Percentiles rank a stretch among this genome's conserved stretches.
Evolutionary conservation across 352 stramenopile genomes (phyloP).

Genomic region (Pythium insidiosum): DNA sequence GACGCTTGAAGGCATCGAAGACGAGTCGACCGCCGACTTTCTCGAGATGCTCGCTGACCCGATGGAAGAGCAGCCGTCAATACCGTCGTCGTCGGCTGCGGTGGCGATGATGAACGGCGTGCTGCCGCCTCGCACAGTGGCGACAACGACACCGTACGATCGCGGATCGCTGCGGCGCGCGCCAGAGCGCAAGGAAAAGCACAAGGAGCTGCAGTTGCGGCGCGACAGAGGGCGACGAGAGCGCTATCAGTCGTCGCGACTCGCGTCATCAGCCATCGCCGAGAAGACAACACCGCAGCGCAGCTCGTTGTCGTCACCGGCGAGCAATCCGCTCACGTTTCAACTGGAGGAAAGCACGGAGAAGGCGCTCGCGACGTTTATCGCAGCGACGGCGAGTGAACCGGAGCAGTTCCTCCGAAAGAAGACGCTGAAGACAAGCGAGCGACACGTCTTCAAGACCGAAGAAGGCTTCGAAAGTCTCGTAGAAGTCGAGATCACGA

Average conservation of each 20-base stretch:
- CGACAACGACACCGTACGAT: background rate
- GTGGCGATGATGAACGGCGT: too few species aligned
- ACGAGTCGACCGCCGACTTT: conserved; percentile 18
- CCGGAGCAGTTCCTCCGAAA: conserved; percentile 52
- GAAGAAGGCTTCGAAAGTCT: conserved; percentile 30
- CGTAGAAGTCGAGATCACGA: conserved; percentile 52
- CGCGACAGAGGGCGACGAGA: conserved; percentile 47
- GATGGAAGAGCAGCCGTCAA: background rate
- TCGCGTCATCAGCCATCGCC: background rate
- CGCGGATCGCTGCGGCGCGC: too few species aligned
- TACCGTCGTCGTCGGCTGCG: background rate
- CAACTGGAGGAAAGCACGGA: too few species aligned
- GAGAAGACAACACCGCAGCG: background rate
- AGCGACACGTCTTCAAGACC: conserved; percentile 33
- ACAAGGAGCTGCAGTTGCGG: conserved; percentile 49
- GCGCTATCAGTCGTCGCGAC: conserved; percentile 21
- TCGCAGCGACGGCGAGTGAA: conserved; percentile 11
- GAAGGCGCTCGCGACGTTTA: background rate
- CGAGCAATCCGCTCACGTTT: background rate
- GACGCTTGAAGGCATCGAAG: conserved; percentile 37
- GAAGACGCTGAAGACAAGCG: conserved; percentile 10
- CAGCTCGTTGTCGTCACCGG: background rate
- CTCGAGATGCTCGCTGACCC: background rate
- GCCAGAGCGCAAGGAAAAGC: conserved; percentile 55
- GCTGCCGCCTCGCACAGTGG: background rate